A percentile compares a stretch with the other conserved stretches of the same genome.
These are phyloP conservation scores for Yarrowia galli DNA, from an alignment of 1,139 yeast species.

Conservation along the genomic window DNA sequence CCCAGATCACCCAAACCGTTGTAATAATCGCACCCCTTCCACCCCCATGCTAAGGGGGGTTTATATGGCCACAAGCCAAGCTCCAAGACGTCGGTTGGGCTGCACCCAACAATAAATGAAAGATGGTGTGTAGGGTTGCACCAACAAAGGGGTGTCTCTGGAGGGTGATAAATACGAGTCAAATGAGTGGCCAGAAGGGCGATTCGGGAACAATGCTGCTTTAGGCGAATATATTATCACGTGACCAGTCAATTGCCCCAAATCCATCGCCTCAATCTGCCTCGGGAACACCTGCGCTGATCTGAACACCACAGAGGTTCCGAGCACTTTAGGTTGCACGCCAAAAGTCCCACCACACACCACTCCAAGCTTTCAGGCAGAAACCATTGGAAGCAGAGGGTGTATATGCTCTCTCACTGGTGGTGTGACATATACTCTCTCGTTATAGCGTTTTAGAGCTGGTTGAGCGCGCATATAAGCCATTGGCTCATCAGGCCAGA, in stretches of 20 bases:
- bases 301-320: conserved; percentile 33
- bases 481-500: conserved; percentile 12
- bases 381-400: conserved; percentile 18
- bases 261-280: background rate
- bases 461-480: background rate
- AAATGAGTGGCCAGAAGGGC: background rate
- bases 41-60: background rate
- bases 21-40: no score
- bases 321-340: conserved; percentile 35
- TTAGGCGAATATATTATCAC: background rate
- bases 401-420: conserved; percentile 7
- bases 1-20: no score
- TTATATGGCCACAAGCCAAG: conserved; percentile 16
- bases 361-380: background rate
- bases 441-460: conserved; percentile 5
- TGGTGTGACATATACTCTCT: conserved; percentile 4
- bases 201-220: background rate
- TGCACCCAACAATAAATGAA: conserved; percentile 34
- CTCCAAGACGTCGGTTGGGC: conserved; percentile 19
- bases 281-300: conserved; percentile 19
- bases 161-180: no score
- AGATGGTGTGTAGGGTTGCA: conserved; percentile 12
- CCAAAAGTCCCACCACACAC: background rate
- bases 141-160: conserved; percentile 26
- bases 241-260: background rate